Base-by-base conservation (phyloP, 495 filamentous ascomycete genomes). In the Trichoderma virens region DNA sequence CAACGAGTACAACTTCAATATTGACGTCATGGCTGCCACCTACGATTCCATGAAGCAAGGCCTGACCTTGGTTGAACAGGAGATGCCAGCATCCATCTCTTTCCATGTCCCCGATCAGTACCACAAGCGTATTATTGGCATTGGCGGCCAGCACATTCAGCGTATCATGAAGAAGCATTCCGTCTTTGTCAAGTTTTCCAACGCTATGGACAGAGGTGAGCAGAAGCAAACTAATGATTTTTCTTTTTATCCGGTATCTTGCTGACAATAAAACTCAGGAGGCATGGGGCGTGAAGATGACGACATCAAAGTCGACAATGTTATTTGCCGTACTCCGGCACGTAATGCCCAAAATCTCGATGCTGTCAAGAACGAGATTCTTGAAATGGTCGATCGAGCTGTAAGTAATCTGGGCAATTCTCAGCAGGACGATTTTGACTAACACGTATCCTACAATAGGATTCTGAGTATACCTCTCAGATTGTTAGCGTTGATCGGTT, bases 121-220 rank as follows among this genome's bases (percentile, higher is more conserved):
- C 72, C 94, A 99, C 76, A 99, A 98, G 79, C 91, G 95, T 47
- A 99, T 99, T 67, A 99, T 99, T 67, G 94, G 94, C 62, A 97
- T 98, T 65, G 95, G 94, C 65, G 94, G 94, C 20, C 92, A 97
- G 73, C 95, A 98, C 70, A 99, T 99, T 70, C 94, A 99, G 73
- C 92, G 92, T 64, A 98, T 98, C 79, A 99, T 98, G 94, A 99
- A 99, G 80, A 97, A 97, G 76, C 95, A 99, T 78, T 99, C 94
- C 2, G 94, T 99, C 64, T 99, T 98, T 67, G 94, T 99, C 79
- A 99, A 99, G 74, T 99, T 99, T 72, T 96, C 92, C 67, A 99
- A 99, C 70, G 94, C 95, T 30, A 98, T 98, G 95, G 94, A 99
- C 75, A 90, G 94, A 69, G 82, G 81, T 75, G 74, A 66, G 34